A percentile compares a stretch with the other conserved stretches of the same genome.
Conservation (phyloP, 2,329 filamentous ascomycete species). For the Botrytis aclada region DNA sequence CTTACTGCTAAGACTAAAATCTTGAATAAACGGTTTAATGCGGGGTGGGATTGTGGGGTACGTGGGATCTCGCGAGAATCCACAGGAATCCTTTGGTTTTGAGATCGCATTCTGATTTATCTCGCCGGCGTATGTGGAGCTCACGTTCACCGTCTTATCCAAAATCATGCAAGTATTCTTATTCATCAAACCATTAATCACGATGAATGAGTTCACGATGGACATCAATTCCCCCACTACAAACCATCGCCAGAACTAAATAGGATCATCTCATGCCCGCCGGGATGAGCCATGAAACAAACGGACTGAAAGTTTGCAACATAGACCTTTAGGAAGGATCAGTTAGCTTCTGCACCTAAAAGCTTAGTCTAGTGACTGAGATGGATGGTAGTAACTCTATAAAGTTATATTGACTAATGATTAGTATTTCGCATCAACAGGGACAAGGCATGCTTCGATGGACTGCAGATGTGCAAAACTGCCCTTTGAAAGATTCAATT, state of each 20-base stretch:
- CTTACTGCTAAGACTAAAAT: neutral
- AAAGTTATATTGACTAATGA: neutral
- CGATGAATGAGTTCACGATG: neutral
- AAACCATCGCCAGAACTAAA: neutral
- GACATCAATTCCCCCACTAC: neutral
- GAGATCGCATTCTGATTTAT: no score
- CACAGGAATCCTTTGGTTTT: neutral
- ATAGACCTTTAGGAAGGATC: neutral
- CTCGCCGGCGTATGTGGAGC: neutral
- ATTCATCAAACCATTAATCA: neutral
- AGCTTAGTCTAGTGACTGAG: neutral
- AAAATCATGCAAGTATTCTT: neutral
- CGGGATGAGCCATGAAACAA: neutral
- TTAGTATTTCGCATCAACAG: neutral
- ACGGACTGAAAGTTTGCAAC: neutral
- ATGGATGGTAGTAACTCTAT: neutral
- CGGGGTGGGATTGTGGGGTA: neutral
- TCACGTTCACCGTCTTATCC: neutral
- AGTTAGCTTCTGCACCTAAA: neutral
- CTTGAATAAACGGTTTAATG: neutral
- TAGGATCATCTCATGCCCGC: neutral
- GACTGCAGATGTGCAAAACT: neutral
- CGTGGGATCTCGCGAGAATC: neutral
- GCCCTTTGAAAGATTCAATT: neutral
- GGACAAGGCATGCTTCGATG: neutral